Percentiles rank a stretch among this genome's conserved stretches.
Evolutionary conservation across 2,329 filamentous ascomycete species (phyloP).

Genomic region (Aaosphaeria arxii): DNA sequence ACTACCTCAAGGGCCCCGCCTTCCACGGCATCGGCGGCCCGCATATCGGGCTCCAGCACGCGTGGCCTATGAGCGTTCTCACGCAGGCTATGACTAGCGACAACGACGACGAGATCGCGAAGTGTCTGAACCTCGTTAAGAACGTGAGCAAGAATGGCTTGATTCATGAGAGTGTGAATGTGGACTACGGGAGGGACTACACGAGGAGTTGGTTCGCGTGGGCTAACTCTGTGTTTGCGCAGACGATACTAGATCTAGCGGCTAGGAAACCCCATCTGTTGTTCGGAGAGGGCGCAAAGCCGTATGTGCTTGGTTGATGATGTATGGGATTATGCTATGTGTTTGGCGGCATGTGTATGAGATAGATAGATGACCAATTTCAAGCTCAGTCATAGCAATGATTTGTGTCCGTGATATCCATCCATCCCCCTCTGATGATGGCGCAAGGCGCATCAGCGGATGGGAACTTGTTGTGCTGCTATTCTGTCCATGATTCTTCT

Average conservation of each 20-base stretch:
- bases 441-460: too few relatives aligned
- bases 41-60: constrained; percentile 79
- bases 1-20: constrained; percentile 72
- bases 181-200: constrained; percentile 67
- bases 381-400: too few relatives aligned
- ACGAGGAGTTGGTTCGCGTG: constrained; percentile 96
- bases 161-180: constrained; percentile 89
- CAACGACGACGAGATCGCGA: constrained; percentile 75
- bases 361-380: too few relatives aligned
- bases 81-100: constrained; percentile 88
- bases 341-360: too few relatives aligned
- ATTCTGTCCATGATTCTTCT: too few relatives aligned
- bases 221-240: constrained; percentile 95
- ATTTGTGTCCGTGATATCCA: too few relatives aligned
- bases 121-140: constrained; percentile 71
- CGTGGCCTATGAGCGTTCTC: constrained; percentile 95
- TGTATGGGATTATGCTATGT: too few relatives aligned
- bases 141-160: constrained; percentile 73
- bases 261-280: constrained; percentile 84
- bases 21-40: constrained; percentile 88
- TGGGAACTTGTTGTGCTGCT: too few relatives aligned
- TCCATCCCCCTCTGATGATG: too few relatives aligned
- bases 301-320: constrained; percentile 16
- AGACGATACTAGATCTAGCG: constrained; percentile 86
- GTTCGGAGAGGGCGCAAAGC: constrained; percentile 62